Conservation (phyloP, 371 early-diverging fungal genomes). For the Mucor velutinosus region DNA sequence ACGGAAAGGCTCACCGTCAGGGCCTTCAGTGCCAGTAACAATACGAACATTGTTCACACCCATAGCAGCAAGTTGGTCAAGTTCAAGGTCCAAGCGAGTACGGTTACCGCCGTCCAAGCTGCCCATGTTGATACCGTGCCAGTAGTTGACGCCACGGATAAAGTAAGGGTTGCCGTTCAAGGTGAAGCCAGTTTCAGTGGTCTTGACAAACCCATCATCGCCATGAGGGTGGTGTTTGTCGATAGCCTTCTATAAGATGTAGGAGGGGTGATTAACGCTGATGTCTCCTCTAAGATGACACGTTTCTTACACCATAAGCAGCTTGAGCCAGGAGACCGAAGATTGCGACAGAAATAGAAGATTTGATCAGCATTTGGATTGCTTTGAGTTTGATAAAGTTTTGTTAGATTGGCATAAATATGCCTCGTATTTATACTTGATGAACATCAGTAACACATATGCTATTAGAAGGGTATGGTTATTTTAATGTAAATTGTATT, state of each 20-base stretch:
- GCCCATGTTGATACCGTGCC: background rate
- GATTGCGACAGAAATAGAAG: background rate
- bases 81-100: background rate
- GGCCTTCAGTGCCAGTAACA: background rate
- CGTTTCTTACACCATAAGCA: background rate
- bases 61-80: background rate
- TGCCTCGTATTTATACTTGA: too few relatives aligned
- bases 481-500: too few relatives aligned
- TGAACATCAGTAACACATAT: too few relatives aligned
- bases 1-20: background rate
- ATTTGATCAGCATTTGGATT: background rate
- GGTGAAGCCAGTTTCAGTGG: background rate
- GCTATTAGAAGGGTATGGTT: too few relatives aligned
- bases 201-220: background rate
- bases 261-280: background rate
- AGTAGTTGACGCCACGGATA: background rate
- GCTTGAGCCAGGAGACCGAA: background rate
- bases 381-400: too few relatives aligned
- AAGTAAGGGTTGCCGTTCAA: background rate
- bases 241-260: background rate
- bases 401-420: too few relatives aligned
- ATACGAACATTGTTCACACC: background rate
- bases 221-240: background rate
- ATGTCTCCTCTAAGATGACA: background rate
- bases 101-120: background rate